A percentile compares a stretch with the other conserved stretches of the same genome.
Conservation (phyloP, 2,329 filamentous ascomycete genomes). For the Hymenoscyphus scutula region DNA sequence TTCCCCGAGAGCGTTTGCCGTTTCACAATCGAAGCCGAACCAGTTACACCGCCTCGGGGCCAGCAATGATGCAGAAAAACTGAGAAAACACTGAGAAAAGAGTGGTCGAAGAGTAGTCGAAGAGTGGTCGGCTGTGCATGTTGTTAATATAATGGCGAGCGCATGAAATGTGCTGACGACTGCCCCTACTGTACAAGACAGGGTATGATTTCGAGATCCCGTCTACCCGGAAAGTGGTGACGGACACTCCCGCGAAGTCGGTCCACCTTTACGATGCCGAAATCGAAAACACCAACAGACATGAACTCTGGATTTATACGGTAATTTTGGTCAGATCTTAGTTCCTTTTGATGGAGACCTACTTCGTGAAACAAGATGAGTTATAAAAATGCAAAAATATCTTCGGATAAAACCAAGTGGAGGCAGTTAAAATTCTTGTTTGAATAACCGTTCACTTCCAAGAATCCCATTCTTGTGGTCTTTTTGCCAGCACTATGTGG, state of each 20-base stretch:
- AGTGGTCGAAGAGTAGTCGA: too few species aligned
- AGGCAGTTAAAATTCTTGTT: too few species aligned
- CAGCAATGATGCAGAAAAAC: background rate
- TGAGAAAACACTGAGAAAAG: background rate
- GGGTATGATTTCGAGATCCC: background rate
- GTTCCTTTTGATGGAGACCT: background rate
- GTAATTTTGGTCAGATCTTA: background rate
- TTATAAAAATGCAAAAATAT: too few species aligned
- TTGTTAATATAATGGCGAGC: background rate
- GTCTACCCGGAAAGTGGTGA: background rate
- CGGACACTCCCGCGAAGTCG: background rate
- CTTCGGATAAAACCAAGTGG: too few species aligned
- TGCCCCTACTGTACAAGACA: background rate
- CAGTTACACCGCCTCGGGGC: background rate
- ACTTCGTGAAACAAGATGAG: too few species aligned
- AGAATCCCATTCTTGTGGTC: too few species aligned
- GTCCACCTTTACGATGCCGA: background rate
- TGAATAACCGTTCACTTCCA: too few species aligned
- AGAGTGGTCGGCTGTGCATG: too few species aligned
- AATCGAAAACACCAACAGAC: background rate
- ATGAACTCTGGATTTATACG: background rate
- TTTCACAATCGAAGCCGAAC: conserved; percentile 9
- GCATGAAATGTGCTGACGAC: background rate
- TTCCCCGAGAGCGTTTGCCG: conserved; percentile 3
- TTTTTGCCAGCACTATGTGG: too few species aligned